These are phyloP conservation scores for Xylaria flabelliformis DNA, from an alignment of 495 filamentous ascomycete species.

Conservation along the genomic window DNA sequence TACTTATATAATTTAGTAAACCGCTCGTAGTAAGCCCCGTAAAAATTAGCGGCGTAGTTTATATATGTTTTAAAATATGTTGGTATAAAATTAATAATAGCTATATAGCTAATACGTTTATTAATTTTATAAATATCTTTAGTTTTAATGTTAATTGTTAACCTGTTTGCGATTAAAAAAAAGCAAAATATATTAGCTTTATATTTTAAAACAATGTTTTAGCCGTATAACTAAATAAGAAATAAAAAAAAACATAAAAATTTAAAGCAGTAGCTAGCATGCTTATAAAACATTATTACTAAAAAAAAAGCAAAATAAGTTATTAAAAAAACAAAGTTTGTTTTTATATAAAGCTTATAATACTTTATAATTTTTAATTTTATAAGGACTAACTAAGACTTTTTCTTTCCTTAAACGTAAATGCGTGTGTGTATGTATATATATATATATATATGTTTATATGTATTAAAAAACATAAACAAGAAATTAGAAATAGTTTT, in stretches of 20 bases:
- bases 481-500: no score
- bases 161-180: not conserved
- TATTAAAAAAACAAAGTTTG: no score
- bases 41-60: conserved; percentile 18
- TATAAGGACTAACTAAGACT: no score
- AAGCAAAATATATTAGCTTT: conserved; percentile 13
- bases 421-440: no score
- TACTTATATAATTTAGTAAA: conserved; percentile 2
- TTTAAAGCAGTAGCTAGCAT: not conserved
- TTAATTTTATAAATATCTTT: not conserved
- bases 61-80: conserved; percentile 1
- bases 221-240: conserved; percentile 8
- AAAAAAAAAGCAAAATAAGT: no score
- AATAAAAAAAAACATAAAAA: conserved; percentile 10
- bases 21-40: conserved; percentile 17
- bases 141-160: not conserved
- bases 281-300: conserved; percentile 13
- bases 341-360: no score
- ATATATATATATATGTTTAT: no score
- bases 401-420: no score
- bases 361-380: no score
- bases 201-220: conserved; percentile 9
- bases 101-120: conserved; percentile 10
- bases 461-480: no score
- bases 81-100: conserved; percentile 15